Evolutionary conservation across 768 basidiomycete species (phyloP).

Genomic region (Suillus spraguei): DNA sequence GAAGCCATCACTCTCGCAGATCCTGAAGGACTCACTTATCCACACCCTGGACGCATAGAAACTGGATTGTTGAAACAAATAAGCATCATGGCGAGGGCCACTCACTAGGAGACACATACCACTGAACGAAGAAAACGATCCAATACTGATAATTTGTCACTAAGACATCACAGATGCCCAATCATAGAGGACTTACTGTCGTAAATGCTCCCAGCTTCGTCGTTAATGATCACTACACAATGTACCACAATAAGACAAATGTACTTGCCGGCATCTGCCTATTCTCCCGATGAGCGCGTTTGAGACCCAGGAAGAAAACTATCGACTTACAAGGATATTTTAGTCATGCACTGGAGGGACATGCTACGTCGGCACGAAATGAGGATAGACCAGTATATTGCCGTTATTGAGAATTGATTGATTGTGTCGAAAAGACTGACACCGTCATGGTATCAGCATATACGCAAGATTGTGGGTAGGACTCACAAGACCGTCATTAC

Average conservation of each 20-base stretch:
- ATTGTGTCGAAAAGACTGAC: not conserved
- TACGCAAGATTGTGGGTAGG: not conserved
- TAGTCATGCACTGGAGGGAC: not conserved
- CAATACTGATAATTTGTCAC: no score
- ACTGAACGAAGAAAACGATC: no score
- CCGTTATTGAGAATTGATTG: not conserved
- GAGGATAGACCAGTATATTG: not conserved
- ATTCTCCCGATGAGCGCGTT: not conserved
- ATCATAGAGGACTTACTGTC: not conserved
- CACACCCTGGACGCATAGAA: constrained; percentile 30
- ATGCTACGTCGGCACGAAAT: not conserved
- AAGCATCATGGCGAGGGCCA: no score
- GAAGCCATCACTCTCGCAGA: no score
- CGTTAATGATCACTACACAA: not conserved
- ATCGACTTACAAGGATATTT: not conserved
- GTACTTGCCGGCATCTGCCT: not conserved
- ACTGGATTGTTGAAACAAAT: constrained; percentile 13
- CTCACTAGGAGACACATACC: no score
- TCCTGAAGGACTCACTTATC: constrained; percentile 22
- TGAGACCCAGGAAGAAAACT: not conserved
- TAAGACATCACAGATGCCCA: not conserved
- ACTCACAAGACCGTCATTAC: not conserved
- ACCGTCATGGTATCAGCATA: not conserved
- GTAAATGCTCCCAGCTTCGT: not conserved
- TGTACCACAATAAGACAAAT: not conserved